A percentile compares a stretch with the other conserved stretches of the same genome.
phyloP scores from a whole-genome alignment of 352 stramenopile genomes.

The Phytophthora boehmeriae region DNA sequence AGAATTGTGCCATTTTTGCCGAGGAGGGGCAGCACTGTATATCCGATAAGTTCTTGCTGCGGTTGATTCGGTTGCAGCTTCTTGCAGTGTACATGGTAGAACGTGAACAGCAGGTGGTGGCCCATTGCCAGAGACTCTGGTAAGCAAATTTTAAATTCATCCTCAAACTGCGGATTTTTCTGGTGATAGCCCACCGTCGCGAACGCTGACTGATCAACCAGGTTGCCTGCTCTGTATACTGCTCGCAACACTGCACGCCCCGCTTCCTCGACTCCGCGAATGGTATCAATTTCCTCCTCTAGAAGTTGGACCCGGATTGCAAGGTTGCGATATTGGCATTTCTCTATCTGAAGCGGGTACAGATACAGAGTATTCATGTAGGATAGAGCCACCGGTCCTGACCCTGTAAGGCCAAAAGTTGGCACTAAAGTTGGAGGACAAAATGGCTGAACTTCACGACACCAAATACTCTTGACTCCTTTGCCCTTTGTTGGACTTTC shows the following conservation, averaged over 20 bases:
- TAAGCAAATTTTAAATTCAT: conserved; percentile 76
- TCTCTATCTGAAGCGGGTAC: conserved; percentile 71
- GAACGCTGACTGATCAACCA: conserved; percentile 32
- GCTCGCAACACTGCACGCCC: conserved; percentile 38
- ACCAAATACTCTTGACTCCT: conserved; percentile 18
- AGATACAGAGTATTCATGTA: conserved; percentile 71
- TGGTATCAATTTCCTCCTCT: conserved; percentile 46
- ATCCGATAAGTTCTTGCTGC: conserved; percentile 72
- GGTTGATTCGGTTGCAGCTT: conserved; percentile 62
- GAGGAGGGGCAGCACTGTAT: conserved; percentile 55
- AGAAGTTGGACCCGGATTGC: conserved; percentile 71
- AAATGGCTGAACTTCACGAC: conserved; percentile 71
- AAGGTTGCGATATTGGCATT: conserved; percentile 71
- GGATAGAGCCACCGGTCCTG: conserved; percentile 57
- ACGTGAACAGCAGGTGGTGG: conserved; percentile 75
- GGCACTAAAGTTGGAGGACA: conserved; percentile 44
- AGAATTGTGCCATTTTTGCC: conserved; percentile 55
- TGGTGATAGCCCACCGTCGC: conserved; percentile 81
- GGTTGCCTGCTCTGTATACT: conserved; percentile 43
- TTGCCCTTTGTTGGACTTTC: neutral
- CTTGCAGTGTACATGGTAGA: conserved; percentile 87
- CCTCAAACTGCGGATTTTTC: conserved; percentile 78
- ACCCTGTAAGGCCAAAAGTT: conserved; percentile 47
- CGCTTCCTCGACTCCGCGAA: conserved; percentile 46
- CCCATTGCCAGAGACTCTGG: conserved; percentile 48